Percentiles rank a stretch among this genome's conserved stretches.
Evolutionary conservation across 768 basidiomycete genomes (phyloP).

Genomic region (Podaxis sp.): DNA sequence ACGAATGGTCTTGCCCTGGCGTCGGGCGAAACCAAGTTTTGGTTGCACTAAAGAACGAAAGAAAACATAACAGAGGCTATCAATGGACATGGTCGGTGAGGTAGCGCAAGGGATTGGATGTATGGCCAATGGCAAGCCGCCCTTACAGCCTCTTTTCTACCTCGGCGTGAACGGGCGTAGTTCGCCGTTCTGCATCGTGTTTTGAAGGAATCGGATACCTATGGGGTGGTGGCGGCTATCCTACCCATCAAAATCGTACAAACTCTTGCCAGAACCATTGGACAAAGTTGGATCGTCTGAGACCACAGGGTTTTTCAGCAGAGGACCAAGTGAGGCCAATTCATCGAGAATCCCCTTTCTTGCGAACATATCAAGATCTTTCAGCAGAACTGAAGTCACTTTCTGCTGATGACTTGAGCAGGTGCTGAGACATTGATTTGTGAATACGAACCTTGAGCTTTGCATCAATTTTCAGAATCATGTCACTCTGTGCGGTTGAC

Average conservation of each 20-base stretch:
- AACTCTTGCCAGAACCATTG: constrained; percentile 22
- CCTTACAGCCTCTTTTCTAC: background rate
- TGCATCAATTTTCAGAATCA: constrained; percentile 75
- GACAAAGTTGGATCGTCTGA: constrained; percentile 26
- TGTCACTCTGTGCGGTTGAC: constrained; percentile 65
- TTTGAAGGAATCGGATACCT: background rate
- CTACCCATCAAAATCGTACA: constrained; percentile 26
- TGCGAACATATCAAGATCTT: constrained; percentile 83
- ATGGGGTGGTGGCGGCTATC: background rate
- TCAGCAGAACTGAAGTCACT: constrained; percentile 74
- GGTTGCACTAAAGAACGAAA: constrained; percentile 3
- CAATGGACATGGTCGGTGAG: background rate
- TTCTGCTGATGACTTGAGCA: constrained; percentile 49
- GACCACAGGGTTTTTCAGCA: constrained; percentile 57
- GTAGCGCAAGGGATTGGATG: background rate
- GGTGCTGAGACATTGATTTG: background rate
- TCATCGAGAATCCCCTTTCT: constrained; percentile 81
- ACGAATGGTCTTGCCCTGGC: background rate
- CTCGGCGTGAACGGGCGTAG: background rate
- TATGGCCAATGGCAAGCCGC: background rate
- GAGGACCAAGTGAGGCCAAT: constrained; percentile 75
- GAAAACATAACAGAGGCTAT: constrained; percentile 1
- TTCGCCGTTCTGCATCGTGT: background rate
- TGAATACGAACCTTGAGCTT: constrained; percentile 70
- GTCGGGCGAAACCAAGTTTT: background rate